Evolutionary conservation across 306 rosid genomes (phyloP), one percentile per base, ranked within the genome.

Genomic region (Astragalus glycyphyllos): DNA sequence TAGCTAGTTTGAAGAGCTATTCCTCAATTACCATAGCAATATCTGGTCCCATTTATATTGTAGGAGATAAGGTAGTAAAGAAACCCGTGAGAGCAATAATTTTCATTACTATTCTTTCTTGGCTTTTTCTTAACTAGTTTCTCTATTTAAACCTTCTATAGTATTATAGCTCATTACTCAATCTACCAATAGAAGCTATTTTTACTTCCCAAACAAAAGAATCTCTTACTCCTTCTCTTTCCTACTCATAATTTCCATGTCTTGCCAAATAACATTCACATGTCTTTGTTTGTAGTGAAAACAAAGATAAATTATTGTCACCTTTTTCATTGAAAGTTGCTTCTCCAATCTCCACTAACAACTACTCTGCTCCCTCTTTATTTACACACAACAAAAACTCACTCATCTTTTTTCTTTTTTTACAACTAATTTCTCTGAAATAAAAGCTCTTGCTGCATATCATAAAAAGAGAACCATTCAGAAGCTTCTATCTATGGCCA

Each of bases 221-320:
- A 84, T 81, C 75, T 77, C 5, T 79, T 5, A 6, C 70, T 55
- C 65, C 61, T 67, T 88, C 96, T 91, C 90, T 86, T 53, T 86
- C 96, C 87, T 83, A 84, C 89, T 45, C 96, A 88, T 51, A 75
- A 74, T 54, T 8, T 79, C 74, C 85, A 80, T 63, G 58, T 71
- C 82, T 79, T 66, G 87, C 89, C 97, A 91, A 91, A 84, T 47
- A 58, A 86, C 88, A 78, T 83, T 91, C 97, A 91, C 97, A 87
- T 88, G 97, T 79, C 86, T 82, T 80, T 84, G 97, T 91, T 86
- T 88, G 60, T 77, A 45, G 78, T 78, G 90, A 61, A 80, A 80
- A 80, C 29, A 67, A 77, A 67, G 74, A 81, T 78, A 67, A 81
- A 78, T 41, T 34, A 61, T 66, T 78, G 74, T 67, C 68, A 58